Base-by-base conservation (phyloP, 208 protist genomes). In the Blechomonas ayalai region DNA sequence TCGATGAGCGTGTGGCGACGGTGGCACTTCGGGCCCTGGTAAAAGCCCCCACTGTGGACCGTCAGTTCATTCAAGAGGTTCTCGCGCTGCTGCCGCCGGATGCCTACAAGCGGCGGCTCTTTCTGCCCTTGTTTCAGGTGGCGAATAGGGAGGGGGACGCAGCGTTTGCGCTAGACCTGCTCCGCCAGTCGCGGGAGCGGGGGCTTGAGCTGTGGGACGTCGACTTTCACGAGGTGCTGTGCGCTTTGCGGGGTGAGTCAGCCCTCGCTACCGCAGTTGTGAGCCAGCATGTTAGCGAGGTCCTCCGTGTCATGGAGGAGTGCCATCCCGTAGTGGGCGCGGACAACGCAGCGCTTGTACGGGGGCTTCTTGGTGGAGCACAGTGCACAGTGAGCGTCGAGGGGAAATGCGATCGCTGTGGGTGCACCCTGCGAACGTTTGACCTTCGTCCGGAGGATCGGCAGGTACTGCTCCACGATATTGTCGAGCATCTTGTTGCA, bases 131-230 rank as follows among this genome's bases (percentile, higher is more conserved):
- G 24, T 62, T 92, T 20, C 59, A 70, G 23, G 59, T 68, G 42
- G 78, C 69, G 20, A 50, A 43, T 24, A 20, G 12, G 25, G 56
- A 42, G 4, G 39, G 40, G 23, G 44, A 86, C 40, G 52, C 55
- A 10, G 26, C 43, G 12, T 53, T 86, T 10, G 71, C 65, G 15
- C 59, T 80, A 23, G 41, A 72, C 16, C 61, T 80, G 18, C 59
- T 92, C 2, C 39, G 34, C 4, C 31, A 71, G 38, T 73, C 59
- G 4, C 19, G 35, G 25, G 32, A 29, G 4, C 68, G 67, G 35
- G 38, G 33, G 6, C 58, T 88, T 12, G 79, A 90, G 60, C 61
- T 92, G 43, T 92, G 84, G 81, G 84, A 92, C 62, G 67, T 42
- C 3, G 84, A 92, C 55, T 92, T 72, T 38, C 32, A 78, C 31